Base-by-base conservation (phyloP, 2,329 filamentous ascomycete genomes). In the Arthrobotrys entomopaga region DNA sequence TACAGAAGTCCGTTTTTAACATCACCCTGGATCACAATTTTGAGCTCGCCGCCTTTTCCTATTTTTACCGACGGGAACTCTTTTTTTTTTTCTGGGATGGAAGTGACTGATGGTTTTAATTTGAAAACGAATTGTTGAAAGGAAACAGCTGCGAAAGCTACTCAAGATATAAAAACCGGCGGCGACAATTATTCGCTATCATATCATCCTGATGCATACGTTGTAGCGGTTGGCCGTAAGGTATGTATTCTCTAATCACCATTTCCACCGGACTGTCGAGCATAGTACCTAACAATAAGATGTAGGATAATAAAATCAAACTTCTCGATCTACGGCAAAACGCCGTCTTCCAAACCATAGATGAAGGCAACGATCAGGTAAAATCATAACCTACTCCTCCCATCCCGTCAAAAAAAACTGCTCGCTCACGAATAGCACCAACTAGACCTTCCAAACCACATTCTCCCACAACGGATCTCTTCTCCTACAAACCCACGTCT, bases 391-490 rank as follows among this genome's bases (percentile, higher is more conserved):
- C 16, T 53, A 11, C n/a, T n/a, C 40, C 42, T 34, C 15, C 49
- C 16, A 26, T 1, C 19, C 1, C 1, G 77, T 82, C 38, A 79
- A 80, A 40, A 40, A 6, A 40, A 40, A 13, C 6, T 40, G 34
- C 34, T 40, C 13, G 13, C 34, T n/a, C 34, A 40, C 34, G 13
- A 40, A n/a, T n/a, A n/a, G n/a, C n/a, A n/a, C n/a, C n/a, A 40
- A 40, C 7, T 82, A 84, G 77, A 85, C 83, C 57, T 85, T 86
- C 77, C 83, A 84, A 73, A 83, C 84, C 77, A 81, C 83, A 54
- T 86, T 86, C 78, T 84, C 84, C 52, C 85, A 85, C 79, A 80
- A 81, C 2, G 85, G 85, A 40, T 80, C 81, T 3, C 82, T 84
- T 70, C 78, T 86, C 38, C 84, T 85, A 76, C 80, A 84, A 58